Evolutionary conservation across 257 asterid genomes (phyloP), one percentile per base, ranked within the genome.

Genomic region (Gynochthodes officinalis): DNA sequence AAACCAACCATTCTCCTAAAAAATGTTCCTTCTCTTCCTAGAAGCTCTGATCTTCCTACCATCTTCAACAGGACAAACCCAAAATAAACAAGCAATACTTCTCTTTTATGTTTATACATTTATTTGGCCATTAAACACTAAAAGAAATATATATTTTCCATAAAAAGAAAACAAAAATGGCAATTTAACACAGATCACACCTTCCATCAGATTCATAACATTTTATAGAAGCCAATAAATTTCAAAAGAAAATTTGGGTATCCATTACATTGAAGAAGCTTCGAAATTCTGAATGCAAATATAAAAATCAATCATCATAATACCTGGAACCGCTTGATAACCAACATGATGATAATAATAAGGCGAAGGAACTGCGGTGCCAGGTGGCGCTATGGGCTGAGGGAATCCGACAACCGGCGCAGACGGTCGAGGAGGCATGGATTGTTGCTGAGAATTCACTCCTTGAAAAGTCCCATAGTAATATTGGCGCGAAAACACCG

Each of bases 401-500:
- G 98, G 98, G 71, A 89, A 77, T 66, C 98, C 98, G 23, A 88
- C 59, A 69, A 86, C 92, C 54, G 83, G 83, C 32, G 86, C 89
- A 69, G 89, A 40, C 69, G 84, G 80, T 40, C 0, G 57, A 50
- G 90, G 81, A 46, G 78, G 70, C 19, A 69, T 80, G 9, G 81
- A 84, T 46, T 80, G 90, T 19, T 77, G 92, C 76, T 90, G 72
- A 18, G 72, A 85, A 77, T 93, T 95, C 59, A 93, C 97, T 35
- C 98, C 98, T 83, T 93, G 96, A 70, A 93, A 93, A 39, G 98
- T 89, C 3, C 98, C 98, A 73, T 90, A 91, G 71, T 87, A 84
- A 73, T 84, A 77, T 61, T 82, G 83, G 39, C 64, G 79, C 63
- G 89, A 84, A 65, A 82, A 82, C 25, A 69, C 82, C 72, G 84